These are phyloP conservation scores for Ogataea pini DNA, from an alignment of 805 yeast genomes.

Conservation along the genomic window DNA sequence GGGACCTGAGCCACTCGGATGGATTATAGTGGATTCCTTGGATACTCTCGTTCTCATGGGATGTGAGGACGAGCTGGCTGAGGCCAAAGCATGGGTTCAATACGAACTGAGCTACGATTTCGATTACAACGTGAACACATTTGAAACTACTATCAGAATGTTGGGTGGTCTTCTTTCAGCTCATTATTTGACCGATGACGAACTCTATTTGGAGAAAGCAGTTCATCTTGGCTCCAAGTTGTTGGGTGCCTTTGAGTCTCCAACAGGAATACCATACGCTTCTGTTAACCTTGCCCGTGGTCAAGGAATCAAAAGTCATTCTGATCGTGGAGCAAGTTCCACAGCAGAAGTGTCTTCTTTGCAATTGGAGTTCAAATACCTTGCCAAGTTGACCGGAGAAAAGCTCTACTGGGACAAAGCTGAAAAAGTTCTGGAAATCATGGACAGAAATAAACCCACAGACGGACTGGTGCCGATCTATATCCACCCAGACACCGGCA, in stretches of 20 bases:
- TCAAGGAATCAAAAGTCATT: conserved; percentile 59
- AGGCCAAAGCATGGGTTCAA: conserved; percentile 75
- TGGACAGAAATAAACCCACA: conserved; percentile 62
- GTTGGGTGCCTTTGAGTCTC: conserved; percentile 64
- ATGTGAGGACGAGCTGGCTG: conserved; percentile 56
- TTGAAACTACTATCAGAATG: conserved; percentile 95
- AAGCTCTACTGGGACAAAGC: conserved; percentile 72
- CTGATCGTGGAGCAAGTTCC: conserved; percentile 75
- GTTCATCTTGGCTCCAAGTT: conserved; percentile 74
- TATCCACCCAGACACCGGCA: conserved; percentile 73
- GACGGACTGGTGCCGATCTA: conserved; percentile 85
- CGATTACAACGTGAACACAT: conserved; percentile 75
- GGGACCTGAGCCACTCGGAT: conserved; percentile 83
- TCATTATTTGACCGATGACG: conserved; percentile 66
- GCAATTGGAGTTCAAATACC: conserved; percentile 83
- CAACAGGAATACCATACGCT: conserved; percentile 74
- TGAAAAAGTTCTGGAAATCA: conserved; percentile 68
- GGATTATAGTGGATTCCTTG: conserved; percentile 88
- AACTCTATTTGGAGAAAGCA: conserved; percentile 74
- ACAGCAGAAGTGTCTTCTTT: conserved; percentile 89
- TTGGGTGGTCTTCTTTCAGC: conserved; percentile 91
- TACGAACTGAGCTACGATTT: conserved; percentile 68
- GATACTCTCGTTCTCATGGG: conserved; percentile 84
- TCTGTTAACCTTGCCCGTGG: conserved; percentile 72
- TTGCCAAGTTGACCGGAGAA: conserved; percentile 80